A percentile compares a stretch with the other conserved stretches of the same genome.
Conservation (phyloP, 208 protist genomes). For the Herpetomonas samuelpessoai region DNA sequence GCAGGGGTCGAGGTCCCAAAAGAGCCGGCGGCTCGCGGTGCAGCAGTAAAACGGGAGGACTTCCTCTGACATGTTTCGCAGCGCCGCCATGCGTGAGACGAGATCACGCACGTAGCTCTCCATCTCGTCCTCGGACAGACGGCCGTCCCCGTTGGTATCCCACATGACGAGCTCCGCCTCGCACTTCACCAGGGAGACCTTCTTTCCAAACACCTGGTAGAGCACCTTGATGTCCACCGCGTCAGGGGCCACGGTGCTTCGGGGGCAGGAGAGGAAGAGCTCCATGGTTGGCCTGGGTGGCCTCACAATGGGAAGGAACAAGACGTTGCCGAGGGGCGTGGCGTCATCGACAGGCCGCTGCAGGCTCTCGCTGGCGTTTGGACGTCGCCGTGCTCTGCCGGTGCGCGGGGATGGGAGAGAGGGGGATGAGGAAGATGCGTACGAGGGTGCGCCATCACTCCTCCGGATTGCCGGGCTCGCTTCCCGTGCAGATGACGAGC, state of each 20-base stretch:
- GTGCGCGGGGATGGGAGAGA: background rate
- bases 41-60: conserved; percentile 89
- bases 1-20: conserved; percentile 83
- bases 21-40: conserved; percentile 85
- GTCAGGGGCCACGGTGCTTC: conserved; percentile 26
- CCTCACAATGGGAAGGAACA: conserved; percentile 41
- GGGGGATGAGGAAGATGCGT: background rate
- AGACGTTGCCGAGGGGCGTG: conserved; percentile 39
- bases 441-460: background rate
- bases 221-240: conserved; percentile 60
- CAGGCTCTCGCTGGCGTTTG: background rate
- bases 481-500: conserved; percentile 11
- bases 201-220: conserved; percentile 72
- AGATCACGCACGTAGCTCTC: conserved; percentile 85
- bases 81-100: conserved; percentile 63
- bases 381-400: background rate
- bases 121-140: conserved; percentile 84
- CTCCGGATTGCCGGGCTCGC: background rate
- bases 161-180: conserved; percentile 82
- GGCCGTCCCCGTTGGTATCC: conserved; percentile 84
- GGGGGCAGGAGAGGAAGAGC: conserved; percentile 69
- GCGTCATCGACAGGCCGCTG: conserved; percentile 20
- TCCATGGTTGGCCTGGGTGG: conserved; percentile 50
- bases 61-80: conserved; percentile 50
- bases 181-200: conserved; percentile 84